Evolutionary conservation across 2,329 filamentous ascomycete species (phyloP).

Genomic region (Phyllosticta paracitricarpa): DNA sequence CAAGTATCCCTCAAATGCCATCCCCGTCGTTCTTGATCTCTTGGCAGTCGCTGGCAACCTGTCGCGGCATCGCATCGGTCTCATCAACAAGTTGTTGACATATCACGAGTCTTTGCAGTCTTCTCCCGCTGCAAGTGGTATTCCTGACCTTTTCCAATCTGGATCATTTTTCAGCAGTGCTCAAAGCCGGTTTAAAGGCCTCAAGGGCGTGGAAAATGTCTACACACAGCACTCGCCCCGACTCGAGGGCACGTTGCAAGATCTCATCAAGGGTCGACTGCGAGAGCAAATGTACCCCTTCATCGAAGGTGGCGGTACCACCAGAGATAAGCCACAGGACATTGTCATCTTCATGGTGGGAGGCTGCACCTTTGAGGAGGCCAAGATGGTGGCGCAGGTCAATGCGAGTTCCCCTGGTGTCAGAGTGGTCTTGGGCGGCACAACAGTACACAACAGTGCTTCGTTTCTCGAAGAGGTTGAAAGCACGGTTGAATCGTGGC

Average conservation of each 20-base stretch:
- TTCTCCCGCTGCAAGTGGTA: conserved; percentile 55
- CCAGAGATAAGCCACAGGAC: conserved; percentile 91
- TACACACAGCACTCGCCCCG: conserved; percentile 95
- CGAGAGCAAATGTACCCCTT: conserved; percentile 87
- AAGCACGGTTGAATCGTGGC: conserved; percentile 79
- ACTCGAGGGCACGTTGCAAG: conserved; percentile 78
- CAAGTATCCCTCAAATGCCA: conserved; percentile 71
- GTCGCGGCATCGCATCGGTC: conserved; percentile 61
- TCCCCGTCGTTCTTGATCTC: conserved; percentile 78
- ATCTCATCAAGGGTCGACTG: conserved; percentile 82
- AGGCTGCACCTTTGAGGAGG: conserved; percentile 91
- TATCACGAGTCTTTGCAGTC: conserved; percentile 84
- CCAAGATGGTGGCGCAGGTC: conserved; percentile 88
- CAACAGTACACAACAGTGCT: conserved; percentile 75
- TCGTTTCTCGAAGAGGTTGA: conserved; percentile 88
- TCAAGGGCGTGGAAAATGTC: conserved; percentile 97
- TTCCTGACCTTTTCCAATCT: conserved; percentile 86
- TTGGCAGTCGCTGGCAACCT: conserved; percentile 77
- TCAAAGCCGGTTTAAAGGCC: conserved; percentile 77
- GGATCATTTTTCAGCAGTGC: conserved; percentile 80
- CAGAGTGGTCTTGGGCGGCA: conserved; percentile 80
- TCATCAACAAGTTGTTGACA: conserved; percentile 70
- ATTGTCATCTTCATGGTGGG: conserved; percentile 92
- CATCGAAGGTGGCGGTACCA: conserved; percentile 76
- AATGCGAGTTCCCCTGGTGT: conserved; percentile 86